Percentiles rank a stretch among this genome's conserved stretches.
phyloP scores from a whole-genome alignment of 2,329 filamentous ascomycete genomes.

The Trichoderma afroharzianum region DNA sequence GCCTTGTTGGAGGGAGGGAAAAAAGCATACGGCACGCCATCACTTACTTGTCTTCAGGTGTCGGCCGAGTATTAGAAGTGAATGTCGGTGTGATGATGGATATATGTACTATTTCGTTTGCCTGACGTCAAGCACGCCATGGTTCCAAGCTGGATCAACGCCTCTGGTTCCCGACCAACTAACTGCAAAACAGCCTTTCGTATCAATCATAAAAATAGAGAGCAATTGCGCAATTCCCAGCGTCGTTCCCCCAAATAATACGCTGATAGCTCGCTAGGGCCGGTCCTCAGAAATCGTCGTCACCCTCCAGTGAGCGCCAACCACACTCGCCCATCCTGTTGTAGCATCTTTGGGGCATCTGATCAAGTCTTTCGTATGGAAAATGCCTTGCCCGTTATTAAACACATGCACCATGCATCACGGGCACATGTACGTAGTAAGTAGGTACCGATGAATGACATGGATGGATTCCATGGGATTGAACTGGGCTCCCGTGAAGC shows the following conservation, averaged over 20 bases:
- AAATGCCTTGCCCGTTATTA: background rate
- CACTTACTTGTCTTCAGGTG: background rate
- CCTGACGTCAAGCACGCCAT: background rate
- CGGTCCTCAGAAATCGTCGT: background rate
- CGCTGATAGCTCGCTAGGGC: background rate
- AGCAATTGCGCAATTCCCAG: slow-evolving; percentile 2
- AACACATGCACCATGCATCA: background rate
- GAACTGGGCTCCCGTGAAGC: background rate
- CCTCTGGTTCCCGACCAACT: background rate
- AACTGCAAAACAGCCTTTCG: background rate
- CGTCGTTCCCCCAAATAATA: background rate
- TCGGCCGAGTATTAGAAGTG: no score
- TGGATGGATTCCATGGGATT: background rate
- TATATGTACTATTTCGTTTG: background rate
- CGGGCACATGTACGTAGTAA: background rate
- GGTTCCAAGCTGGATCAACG: background rate
- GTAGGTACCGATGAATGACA: background rate
- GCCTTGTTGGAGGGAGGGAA: background rate
- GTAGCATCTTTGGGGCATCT: background rate
- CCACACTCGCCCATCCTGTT: background rate
- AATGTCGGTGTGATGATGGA: background rate
- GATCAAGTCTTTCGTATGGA: background rate
- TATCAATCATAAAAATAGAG: background rate
- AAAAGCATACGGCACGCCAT: background rate
- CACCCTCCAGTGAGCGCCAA: background rate